Evolutionary conservation across 768 basidiomycete species (phyloP).

Genomic region (Chalciporus pseudorubinellus): DNA sequence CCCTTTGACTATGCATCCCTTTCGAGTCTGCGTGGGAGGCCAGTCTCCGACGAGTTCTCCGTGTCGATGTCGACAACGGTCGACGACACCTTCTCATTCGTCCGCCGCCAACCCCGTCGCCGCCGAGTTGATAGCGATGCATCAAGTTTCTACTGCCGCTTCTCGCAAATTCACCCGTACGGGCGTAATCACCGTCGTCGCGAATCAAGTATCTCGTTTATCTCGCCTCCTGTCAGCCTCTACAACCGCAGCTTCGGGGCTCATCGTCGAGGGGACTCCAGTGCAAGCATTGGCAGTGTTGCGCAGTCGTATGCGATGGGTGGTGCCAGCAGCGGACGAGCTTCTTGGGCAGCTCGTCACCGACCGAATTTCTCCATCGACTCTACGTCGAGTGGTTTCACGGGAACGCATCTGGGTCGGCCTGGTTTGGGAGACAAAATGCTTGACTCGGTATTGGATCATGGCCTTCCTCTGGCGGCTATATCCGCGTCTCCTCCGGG

Average conservation of each 20-base stretch:
- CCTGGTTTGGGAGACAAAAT: constrained; percentile 86
- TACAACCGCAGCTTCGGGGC: constrained; percentile 64
- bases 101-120: constrained; percentile 37
- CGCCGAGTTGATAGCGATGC: constrained; percentile 71
- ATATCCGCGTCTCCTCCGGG: constrained; percentile 67
- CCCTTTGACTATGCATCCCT: constrained; percentile 69
- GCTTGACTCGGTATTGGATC: constrained; percentile 62
- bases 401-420: constrained; percentile 54
- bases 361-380: constrained; percentile 58
- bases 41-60: constrained; percentile 58
- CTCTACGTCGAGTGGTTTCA: constrained; percentile 64
- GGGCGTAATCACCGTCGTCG: constrained; percentile 54
- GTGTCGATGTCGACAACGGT: constrained; percentile 51
- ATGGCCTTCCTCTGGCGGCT: constrained; percentile 52
- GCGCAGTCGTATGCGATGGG: constrained; percentile 54
- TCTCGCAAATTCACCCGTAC: constrained; percentile 31
- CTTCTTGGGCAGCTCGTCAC: constrained; percentile 57
- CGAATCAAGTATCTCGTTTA: constrained; percentile 61
- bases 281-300: constrained; percentile 54
- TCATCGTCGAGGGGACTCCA: constrained; percentile 58
- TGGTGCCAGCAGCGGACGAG: constrained; percentile 53
- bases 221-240: constrained; percentile 66
- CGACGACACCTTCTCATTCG: constrained; percentile 76
- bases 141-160: constrained; percentile 71
- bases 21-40: constrained; percentile 51